Base-by-base conservation (phyloP, 2,329 filamentous ascomycete genomes). In the Cordyceps militaris region DNA sequence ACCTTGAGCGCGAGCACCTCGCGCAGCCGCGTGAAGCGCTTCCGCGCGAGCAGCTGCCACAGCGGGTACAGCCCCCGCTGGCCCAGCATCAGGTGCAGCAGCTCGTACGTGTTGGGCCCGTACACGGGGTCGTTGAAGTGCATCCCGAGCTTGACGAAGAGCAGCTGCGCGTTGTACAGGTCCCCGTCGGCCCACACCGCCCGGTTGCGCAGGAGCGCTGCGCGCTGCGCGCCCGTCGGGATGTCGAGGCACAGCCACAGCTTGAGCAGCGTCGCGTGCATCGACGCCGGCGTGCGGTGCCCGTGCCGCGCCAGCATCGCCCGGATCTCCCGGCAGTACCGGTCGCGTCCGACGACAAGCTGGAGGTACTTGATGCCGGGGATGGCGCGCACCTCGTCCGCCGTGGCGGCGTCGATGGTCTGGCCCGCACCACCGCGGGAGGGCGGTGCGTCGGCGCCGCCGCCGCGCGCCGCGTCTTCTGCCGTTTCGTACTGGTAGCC, bases 221-320 rank as follows among this genome's bases (percentile, higher is more conserved):
- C 70, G 1, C 89, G 82, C 14, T 79, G 73, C 0, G 62, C 64
- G 51, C 78, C 86, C 14, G 82, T 83, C 0, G 81, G 73, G 4
- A 86, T 73, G 65, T 91, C 88, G 75, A 91, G 83, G 34, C 89
- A 66, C 53, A 88, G 78, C 90, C 90, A 94, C 19, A 90, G 74
- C 66, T 88, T 88, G 64, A 83, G 76, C 47, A 88, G 71, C 1
- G 77, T 76, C 11, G 65, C 52, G 51, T 73, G 67, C 61, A 79
- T 80, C 26, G 69, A 68, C 1, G 61, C 50, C 0, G 86, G 85
- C 54, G 84, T 71, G 10, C 79, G 76, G 58, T 85, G 79, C 1
- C 85, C 85, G 44, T 78, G 71, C 14, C 79, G 73, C 0, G 80
- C 80, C 62, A 91, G 74, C 13, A 78, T 72, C 14, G 79, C 78